Conservation (phyloP, 225 moss, liverwort and hornwort genomes). For the Physcomitrellopsis africana region DNA sequence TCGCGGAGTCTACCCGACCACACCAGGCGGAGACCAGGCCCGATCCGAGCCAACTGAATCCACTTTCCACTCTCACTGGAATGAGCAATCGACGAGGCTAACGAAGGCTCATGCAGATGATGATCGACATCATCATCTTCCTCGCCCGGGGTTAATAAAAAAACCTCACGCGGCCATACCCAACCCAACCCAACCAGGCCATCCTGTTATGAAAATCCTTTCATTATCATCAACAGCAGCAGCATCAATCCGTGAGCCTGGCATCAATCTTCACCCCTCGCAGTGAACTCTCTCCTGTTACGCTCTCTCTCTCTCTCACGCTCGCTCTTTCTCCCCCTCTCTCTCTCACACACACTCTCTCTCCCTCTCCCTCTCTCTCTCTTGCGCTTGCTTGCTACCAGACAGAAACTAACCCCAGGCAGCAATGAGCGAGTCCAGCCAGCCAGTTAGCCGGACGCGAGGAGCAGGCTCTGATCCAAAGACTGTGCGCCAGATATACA, state of each 20-base stretch:
- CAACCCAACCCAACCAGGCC: not conserved
- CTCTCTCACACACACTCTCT: not conserved
- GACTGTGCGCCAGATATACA: slow-evolving; percentile 44
- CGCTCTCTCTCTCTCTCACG: not conserved
- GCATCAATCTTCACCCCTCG: not conserved
- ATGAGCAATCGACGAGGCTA: too few relatives aligned
- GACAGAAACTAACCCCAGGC: not conserved
- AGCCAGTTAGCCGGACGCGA: too few relatives aligned
- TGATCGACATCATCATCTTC: not conserved
- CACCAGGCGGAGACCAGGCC: too few relatives aligned
- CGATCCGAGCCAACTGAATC: not conserved
- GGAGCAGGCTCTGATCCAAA: slow-evolving; percentile 39
- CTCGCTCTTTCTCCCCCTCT: not conserved
- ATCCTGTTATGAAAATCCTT: not conserved
- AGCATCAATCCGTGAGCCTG: too few relatives aligned
- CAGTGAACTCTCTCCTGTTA: not conserved
- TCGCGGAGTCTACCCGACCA: too few relatives aligned
- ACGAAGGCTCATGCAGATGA: not conserved
- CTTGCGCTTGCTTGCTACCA: not conserved
- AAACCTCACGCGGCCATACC: not conserved
- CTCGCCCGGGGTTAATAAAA: not conserved
- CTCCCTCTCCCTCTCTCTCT: not conserved
- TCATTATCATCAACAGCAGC: not conserved
- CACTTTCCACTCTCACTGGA: not conserved
- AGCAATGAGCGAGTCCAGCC: too few relatives aligned